Conservation (phyloP, 441 rosid genomes). For the Biscutella auriculata region DNA sequence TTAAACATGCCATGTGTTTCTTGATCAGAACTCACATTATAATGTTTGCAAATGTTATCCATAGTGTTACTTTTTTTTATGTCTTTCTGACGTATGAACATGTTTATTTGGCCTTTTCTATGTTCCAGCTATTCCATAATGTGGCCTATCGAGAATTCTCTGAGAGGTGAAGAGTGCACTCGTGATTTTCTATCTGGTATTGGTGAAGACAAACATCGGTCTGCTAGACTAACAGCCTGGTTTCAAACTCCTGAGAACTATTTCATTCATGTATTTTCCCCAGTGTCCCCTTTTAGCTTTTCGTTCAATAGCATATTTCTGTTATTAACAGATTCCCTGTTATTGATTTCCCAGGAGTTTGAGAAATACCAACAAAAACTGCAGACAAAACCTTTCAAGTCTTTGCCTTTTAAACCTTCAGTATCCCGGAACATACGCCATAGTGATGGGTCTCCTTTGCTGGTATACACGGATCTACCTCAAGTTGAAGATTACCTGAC, state of each 20-base stretch:
- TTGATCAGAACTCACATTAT: background rate
- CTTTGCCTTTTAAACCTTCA: constrained; percentile 29
- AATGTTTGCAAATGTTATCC: background rate
- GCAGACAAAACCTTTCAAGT: constrained; percentile 29
- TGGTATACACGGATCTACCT: constrained; percentile 80
- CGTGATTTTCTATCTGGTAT: constrained; percentile 83
- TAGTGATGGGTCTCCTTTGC: constrained; percentile 40
- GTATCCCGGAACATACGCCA: constrained; percentile 24
- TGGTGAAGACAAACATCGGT: constrained; percentile 85
- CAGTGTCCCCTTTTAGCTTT: background rate
- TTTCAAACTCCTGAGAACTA: constrained; percentile 71
- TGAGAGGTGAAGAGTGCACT: constrained; percentile 65
- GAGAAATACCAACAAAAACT: constrained; percentile 43
- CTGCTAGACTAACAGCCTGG: constrained; percentile 90
- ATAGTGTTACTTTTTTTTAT: background rate
- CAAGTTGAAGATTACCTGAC: constrained; percentile 72
- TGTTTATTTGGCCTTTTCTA: constrained; percentile 1
- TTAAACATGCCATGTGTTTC: background rate
- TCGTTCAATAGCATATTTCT: constrained; percentile 6
- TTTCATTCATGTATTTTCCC: constrained; percentile 55
- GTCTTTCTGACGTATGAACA: background rate
- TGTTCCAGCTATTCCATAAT: constrained; percentile 65
- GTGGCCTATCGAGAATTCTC: constrained; percentile 61
- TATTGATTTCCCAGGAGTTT: constrained; percentile 46
- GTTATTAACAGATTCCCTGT: constrained; percentile 10